phyloP scores from a whole-genome alignment of 148 eudicot species.

The Camellia sinensis region DNA sequence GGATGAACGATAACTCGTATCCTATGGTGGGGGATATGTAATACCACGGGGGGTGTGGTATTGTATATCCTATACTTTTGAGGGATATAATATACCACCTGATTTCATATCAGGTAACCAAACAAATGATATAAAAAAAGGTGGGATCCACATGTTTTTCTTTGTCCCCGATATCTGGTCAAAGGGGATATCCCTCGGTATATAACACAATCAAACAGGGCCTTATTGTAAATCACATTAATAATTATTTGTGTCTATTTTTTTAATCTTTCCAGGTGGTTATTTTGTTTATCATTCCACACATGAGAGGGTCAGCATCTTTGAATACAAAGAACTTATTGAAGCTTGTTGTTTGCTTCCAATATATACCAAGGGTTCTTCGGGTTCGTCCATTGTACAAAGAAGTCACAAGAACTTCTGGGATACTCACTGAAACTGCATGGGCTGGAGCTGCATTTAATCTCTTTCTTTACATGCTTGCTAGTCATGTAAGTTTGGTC shows the following conservation, averaged over 20 bases:
- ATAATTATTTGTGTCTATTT: background rate
- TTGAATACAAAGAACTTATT: conserved; percentile 71
- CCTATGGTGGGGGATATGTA: no score
- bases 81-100: no score
- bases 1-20: no score
- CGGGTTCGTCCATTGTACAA: conserved; percentile 66
- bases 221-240: background rate
- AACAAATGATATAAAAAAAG: no score
- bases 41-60: no score
- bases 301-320: conserved; percentile 51
- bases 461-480: conserved; percentile 94
- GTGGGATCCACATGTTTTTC: no score
- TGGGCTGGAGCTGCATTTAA: conserved; percentile 99
- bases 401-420: conserved; percentile 87
- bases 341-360: conserved; percentile 72
- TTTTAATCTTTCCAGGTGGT: conserved; percentile 49
- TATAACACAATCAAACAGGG: no score
- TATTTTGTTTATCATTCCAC: conserved; percentile 56
- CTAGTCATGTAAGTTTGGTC: conserved; percentile 80
- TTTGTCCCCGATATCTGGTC: no score
- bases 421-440: conserved; percentile 94
- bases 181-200: no score
- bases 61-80: no score
- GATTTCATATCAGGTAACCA: no score
- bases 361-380: conserved; percentile 83